Percentiles rank a stretch among this genome's conserved stretches.
Evolutionary conservation across 805 yeast genomes (phyloP).

Genomic region (Candida loeiensis): DNA sequence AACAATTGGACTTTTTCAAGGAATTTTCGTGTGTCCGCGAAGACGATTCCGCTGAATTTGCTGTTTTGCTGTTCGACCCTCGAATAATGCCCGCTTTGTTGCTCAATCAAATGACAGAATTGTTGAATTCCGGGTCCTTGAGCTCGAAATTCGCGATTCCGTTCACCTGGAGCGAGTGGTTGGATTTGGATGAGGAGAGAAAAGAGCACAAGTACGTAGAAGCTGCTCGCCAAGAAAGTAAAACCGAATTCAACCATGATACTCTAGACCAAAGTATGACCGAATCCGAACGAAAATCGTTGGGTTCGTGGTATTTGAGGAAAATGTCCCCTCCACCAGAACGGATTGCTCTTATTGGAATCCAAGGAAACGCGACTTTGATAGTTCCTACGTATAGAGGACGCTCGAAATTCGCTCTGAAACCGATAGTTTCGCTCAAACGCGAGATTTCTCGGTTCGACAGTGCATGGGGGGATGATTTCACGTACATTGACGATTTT

Average conservation of each 20-base stretch:
- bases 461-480: background rate
- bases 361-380: constrained; percentile 15
- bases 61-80: constrained; percentile 20
- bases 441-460: constrained; percentile 2
- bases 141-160: constrained; percentile 23
- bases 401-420: background rate
- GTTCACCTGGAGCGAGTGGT: constrained; percentile 31
- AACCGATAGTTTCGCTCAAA: background rate
- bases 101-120: constrained; percentile 10
- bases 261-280: no score
- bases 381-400: constrained; percentile 18
- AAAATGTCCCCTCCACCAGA: constrained; percentile 27
- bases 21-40: background rate
- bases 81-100: constrained; percentile 29
- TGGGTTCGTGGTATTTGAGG: constrained; percentile 28
- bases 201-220: no score
- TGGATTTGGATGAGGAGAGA: background rate
- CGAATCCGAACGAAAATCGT: background rate
- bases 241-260: no score
- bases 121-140: constrained; percentile 13
- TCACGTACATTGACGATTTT: background rate
- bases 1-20: background rate
- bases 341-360: constrained; percentile 24
- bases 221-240: no score
- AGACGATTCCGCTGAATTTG: background rate